Evolutionary conservation across 169 alveolate species (phyloP).

Genomic region (Plasmodium blacklocki): DNA sequence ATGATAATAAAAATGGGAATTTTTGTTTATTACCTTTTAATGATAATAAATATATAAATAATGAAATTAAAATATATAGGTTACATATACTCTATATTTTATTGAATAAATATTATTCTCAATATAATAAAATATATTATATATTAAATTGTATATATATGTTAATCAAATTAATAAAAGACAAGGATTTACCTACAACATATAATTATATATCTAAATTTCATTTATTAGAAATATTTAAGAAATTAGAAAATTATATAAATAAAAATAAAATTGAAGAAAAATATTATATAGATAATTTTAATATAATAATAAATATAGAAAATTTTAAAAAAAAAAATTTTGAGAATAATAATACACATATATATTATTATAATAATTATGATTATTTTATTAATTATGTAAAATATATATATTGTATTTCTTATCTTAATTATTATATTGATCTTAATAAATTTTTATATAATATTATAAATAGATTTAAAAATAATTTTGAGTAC

Average conservation of each 20-base stretch:
- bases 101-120: constrained; percentile 20
- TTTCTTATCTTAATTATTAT: constrained; percentile 32
- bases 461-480: not conserved
- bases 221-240: constrained; percentile 24
- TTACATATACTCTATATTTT: constrained; percentile 19
- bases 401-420: constrained; percentile 47
- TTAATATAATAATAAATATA: no score
- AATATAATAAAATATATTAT: constrained; percentile 34
- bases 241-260: constrained; percentile 17
- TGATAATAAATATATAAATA: not conserved
- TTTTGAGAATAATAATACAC: not conserved
- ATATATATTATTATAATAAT: not conserved
- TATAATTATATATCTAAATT: constrained; percentile 21
- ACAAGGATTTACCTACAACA: constrained; percentile 7
- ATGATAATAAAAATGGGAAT: no score
- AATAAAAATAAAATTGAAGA: not conserved
- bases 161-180: constrained; percentile 40
- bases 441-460: constrained; percentile 3
- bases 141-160: constrained; percentile 43
- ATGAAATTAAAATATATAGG: not conserved
- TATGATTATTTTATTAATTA: constrained; percentile 58
- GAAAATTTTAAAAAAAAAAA: no score
- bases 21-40: no score
- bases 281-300: no score
- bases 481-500: not conserved